These are phyloP conservation scores for Arabidopsis hybrid DNA, from an alignment of 441 rosid genomes.

Conservation along the genomic window DNA sequence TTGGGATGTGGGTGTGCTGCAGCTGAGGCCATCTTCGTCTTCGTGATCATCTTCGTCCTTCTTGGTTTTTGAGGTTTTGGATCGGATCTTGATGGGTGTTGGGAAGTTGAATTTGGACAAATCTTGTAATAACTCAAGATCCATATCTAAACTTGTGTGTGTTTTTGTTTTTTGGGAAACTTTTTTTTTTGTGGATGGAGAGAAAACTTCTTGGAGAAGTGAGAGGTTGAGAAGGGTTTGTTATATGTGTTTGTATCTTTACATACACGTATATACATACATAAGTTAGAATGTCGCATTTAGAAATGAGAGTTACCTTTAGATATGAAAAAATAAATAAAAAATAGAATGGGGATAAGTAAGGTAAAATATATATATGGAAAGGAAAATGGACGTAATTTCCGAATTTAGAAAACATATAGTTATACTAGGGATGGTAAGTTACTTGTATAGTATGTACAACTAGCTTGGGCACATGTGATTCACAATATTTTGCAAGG, in stretches of 20 bases:
- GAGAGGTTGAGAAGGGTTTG: constrained; percentile 40
- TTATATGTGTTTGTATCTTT: constrained; percentile 44
- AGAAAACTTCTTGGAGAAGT: constrained; percentile 44
- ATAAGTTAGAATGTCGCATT: constrained; percentile 30
- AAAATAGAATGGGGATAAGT: constrained; percentile 14
- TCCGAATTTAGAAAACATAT: constrained; percentile 31
- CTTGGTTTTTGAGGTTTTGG: constrained; percentile 28
- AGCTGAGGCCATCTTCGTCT: constrained; percentile 36
- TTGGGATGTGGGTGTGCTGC: constrained; percentile 72
- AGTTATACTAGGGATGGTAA: constrained; percentile 30
- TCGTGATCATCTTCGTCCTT: background rate
- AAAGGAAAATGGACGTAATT: constrained; percentile 19
- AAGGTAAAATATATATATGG: constrained; percentile 27
- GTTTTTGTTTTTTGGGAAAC: background rate
- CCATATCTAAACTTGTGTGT: constrained; percentile 38
- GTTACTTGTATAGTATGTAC: constrained; percentile 21
- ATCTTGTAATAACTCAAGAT: constrained; percentile 54
- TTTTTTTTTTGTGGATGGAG: constrained; percentile 32
- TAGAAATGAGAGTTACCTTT: constrained; percentile 34
- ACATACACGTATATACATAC: constrained; percentile 22
- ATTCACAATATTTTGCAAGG: constrained; percentile 19
- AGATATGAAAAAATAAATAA: background rate
- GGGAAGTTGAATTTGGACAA: constrained; percentile 46
- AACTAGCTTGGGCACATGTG: constrained; percentile 26
- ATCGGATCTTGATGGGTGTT: constrained; percentile 41